Evolutionary conservation across 75 land plant genomes (phyloP).

Genomic region (Ceratopteris richardii): DNA sequence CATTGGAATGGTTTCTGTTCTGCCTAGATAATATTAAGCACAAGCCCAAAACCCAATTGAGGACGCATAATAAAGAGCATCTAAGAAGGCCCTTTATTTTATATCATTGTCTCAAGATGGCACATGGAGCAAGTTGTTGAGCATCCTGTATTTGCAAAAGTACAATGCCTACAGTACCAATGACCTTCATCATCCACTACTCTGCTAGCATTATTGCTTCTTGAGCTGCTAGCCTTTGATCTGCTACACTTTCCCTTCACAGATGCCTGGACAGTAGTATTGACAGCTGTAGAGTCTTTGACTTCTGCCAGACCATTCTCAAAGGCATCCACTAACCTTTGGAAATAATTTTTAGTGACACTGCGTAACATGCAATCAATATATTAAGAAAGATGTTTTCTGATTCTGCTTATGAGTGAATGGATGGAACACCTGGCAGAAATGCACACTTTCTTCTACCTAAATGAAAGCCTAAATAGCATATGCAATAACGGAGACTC

Average conservation of each 20-base stretch:
- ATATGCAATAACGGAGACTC: no score
- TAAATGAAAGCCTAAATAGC: no score
- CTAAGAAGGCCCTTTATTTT: no score
- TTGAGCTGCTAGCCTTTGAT: slow-evolving; percentile 7
- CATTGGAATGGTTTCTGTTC: no score
- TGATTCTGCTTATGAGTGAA: not conserved
- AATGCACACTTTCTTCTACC: no score
- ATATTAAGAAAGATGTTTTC: not conserved
- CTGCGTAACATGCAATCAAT: slow-evolving; percentile 6
- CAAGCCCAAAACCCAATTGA: no score
- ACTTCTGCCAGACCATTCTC: slow-evolving; percentile 34
- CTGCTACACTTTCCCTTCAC: slow-evolving; percentile 2
- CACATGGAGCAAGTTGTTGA: not conserved
- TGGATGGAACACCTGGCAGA: not conserved
- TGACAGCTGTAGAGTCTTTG: slow-evolving; percentile 8
- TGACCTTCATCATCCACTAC: slow-evolving; percentile 3
- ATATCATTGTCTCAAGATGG: not conserved
- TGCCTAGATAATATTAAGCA: no score
- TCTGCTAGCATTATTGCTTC: not conserved
- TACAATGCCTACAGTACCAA: slow-evolving; percentile 13
- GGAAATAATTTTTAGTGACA: slow-evolving; percentile 28
- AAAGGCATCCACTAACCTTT: slow-evolving; percentile 24
- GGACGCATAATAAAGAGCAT: no score
- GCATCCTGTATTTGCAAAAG: slow-evolving; percentile 4
- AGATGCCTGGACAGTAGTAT: slow-evolving; percentile 1